Conservation (phyloP, 1,284 basidiomycete species). For the Phenoliferia sp. region DNA sequence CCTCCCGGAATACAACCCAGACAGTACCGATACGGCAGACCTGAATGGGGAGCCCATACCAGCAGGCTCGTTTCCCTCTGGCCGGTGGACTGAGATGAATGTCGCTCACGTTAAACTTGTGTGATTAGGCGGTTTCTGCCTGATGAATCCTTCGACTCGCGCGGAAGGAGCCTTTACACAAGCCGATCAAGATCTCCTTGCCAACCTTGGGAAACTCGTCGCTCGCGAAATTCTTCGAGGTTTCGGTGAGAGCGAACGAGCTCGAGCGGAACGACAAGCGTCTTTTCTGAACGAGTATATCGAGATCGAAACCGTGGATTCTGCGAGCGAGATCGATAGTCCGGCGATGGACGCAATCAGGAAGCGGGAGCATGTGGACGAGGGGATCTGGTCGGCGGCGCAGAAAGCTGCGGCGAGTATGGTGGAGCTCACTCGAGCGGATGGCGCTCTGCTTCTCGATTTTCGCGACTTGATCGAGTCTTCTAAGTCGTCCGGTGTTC, state of each 20-base stretch:
- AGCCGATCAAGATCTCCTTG: background rate
- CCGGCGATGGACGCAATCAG: background rate
- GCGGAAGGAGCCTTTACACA: background rate
- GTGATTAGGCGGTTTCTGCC: background rate
- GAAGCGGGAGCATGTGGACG: background rate
- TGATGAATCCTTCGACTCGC: background rate
- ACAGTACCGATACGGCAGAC: no score
- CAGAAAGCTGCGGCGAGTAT: background rate
- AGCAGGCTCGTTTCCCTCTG: no score
- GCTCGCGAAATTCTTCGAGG: background rate
- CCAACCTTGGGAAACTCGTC: background rate
- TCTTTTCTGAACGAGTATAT: background rate
- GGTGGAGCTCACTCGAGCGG: background rate
- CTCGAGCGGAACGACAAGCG: background rate
- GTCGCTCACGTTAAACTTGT: background rate
- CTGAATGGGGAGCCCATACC: no score
- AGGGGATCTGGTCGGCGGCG: background rate
- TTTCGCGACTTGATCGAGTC: background rate
- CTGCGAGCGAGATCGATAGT: background rate
- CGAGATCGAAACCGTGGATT: background rate
- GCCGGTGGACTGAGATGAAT: background rate
- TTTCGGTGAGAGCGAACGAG: background rate
- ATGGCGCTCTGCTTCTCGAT: background rate
- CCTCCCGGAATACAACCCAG: no score
- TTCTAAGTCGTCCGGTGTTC: background rate